Evolutionary conservation across 495 filamentous ascomycete species (phyloP).

Genomic region (Aspergillus ostianus): DNA sequence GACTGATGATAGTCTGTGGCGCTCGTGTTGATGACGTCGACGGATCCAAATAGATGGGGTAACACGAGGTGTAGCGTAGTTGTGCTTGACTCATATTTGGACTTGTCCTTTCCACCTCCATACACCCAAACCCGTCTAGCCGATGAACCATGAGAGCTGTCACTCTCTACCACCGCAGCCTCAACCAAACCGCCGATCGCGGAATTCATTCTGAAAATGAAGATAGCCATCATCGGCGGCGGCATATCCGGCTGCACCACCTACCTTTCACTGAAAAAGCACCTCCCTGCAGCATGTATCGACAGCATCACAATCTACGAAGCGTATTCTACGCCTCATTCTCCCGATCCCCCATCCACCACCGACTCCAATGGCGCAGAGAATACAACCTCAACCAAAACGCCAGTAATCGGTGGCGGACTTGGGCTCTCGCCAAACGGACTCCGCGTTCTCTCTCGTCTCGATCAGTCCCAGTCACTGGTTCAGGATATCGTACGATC

Average conservation of each 20-base stretch:
- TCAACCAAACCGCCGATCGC: no score
- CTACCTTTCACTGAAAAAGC: slow-evolving; percentile 50
- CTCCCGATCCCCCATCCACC: slow-evolving; percentile 16
- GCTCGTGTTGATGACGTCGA: background rate
- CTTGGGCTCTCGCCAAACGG: slow-evolving; percentile 52
- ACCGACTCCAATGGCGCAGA: slow-evolving; percentile 12
- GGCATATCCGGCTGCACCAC: slow-evolving; percentile 49
- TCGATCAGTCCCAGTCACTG: slow-evolving; percentile 33
- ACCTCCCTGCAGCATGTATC: slow-evolving; percentile 34
- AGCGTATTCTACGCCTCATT: slow-evolving; percentile 32
- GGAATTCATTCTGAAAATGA: no score
- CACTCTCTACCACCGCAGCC: no score
- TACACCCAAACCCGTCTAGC: no score
- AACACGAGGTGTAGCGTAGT: no score
- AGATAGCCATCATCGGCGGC: slow-evolving; percentile 53
- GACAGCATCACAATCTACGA: slow-evolving; percentile 32
- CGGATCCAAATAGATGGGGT: background rate
- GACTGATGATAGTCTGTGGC: no score
- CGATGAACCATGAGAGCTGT: no score
- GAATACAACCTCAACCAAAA: slow-evolving; percentile 24
- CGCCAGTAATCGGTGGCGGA: slow-evolving; percentile 48
- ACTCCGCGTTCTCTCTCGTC: slow-evolving; percentile 41
- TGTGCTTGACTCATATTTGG: no score
- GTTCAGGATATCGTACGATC: slow-evolving; percentile 31
- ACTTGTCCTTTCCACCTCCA: no score